A percentile compares a stretch with the other conserved stretches of the same genome.
Evolutionary conservation across 2,329 filamentous ascomycete genomes (phyloP).

Genomic region (Colletotrichum sp.): DNA sequence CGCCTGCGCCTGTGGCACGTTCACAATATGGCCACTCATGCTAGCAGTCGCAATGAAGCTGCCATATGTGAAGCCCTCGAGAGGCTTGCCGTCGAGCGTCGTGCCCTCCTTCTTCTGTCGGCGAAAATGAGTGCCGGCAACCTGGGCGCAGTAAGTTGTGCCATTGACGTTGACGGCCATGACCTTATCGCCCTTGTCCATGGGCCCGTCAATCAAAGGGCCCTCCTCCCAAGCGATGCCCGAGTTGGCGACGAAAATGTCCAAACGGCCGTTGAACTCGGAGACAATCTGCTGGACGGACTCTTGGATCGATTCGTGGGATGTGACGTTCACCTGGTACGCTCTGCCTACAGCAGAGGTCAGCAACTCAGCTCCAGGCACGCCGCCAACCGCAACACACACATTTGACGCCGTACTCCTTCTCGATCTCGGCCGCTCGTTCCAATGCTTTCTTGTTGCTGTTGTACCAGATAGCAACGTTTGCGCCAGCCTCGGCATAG

Average conservation of each 20-base stretch:
- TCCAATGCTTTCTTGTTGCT: slow-evolving; percentile 68
- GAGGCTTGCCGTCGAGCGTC: slow-evolving; percentile 62
- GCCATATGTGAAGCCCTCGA: slow-evolving; percentile 65
- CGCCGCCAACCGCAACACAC: slow-evolving; percentile 30
- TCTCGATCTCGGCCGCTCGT: slow-evolving; percentile 66
- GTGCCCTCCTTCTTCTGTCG: slow-evolving; percentile 72
- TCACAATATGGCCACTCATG: slow-evolving; percentile 80
- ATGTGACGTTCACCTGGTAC: slow-evolving; percentile 65
- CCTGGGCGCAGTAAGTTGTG: slow-evolving; percentile 77
- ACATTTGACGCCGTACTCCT: slow-evolving; percentile 72
- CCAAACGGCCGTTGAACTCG: slow-evolving; percentile 76
- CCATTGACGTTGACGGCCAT: slow-evolving; percentile 76
- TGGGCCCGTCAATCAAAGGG: slow-evolving; percentile 66
- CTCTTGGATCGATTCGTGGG: slow-evolving; percentile 53
- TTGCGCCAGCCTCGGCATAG: slow-evolving; percentile 72
- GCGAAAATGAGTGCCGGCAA: slow-evolving; percentile 71
- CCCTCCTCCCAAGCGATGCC: slow-evolving; percentile 77
- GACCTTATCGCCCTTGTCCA: slow-evolving; percentile 70
- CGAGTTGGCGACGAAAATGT: slow-evolving; percentile 80
- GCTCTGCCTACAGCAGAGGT: slow-evolving; percentile 51
- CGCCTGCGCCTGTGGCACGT: slow-evolving; percentile 76
- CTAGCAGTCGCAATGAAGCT: slow-evolving; percentile 80
- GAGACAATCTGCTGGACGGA: slow-evolving; percentile 57
- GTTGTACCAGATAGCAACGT: slow-evolving; percentile 76
- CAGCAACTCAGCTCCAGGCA: background rate